Evolutionary conservation across 1,284 basidiomycete genomes (phyloP).

Genomic region (Wallemia ichthyophaga): DNA sequence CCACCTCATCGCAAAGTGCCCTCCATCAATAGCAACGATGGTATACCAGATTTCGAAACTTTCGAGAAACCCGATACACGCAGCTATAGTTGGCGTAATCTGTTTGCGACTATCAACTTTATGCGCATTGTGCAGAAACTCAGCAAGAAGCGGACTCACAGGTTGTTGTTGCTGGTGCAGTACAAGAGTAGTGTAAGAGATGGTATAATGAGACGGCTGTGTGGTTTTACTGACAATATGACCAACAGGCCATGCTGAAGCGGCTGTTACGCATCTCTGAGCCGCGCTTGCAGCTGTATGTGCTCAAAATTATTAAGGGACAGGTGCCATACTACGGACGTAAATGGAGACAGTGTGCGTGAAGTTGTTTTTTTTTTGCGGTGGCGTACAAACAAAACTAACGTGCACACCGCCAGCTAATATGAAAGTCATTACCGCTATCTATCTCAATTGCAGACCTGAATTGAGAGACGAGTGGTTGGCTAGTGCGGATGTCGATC

Average conservation of each 20-base stretch:
- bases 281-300: conserved; percentile 72
- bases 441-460: conserved; percentile 87
- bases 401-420: conserved; percentile 29
- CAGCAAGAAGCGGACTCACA: conserved; percentile 73
- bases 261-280: conserved; percentile 78
- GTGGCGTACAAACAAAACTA: too few relatives aligned
- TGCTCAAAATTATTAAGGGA: conserved; percentile 93
- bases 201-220: too few relatives aligned
- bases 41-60: background rate
- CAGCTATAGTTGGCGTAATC: conserved; percentile 65
- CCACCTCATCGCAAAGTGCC: conserved; percentile 3
- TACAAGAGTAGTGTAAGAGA: conserved; percentile 95
- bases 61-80: background rate
- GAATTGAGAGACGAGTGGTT: conserved; percentile 95
- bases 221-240: too few relatives aligned
- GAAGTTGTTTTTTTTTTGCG: too few relatives aligned
- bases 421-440: conserved; percentile 98
- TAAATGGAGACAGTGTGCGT: conserved; percentile 83
- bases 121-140: conserved; percentile 94
- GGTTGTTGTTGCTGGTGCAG: conserved; percentile 84
- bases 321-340: conserved; percentile 95
- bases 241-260: conserved; percentile 61
- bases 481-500: conserved; percentile 70
- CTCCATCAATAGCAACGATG: background rate
- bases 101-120: conserved; percentile 94